Conservation (phyloP, 2,329 filamentous ascomycete genomes). For the Fusarium tupiense region DNA sequence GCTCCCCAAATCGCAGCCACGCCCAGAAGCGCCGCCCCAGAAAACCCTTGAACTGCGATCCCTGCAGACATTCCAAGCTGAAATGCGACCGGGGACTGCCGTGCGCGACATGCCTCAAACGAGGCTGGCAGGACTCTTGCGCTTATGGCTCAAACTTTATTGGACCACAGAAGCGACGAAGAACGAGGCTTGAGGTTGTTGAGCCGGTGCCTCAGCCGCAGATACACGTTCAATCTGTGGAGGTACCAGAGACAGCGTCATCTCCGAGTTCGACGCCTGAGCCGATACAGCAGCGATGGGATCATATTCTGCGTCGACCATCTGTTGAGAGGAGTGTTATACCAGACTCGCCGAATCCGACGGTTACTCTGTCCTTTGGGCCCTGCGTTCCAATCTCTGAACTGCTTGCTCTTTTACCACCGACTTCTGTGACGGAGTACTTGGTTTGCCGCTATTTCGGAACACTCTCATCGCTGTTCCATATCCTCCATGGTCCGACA, state of each 20-base stretch:
- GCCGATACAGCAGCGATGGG: constrained; percentile 17
- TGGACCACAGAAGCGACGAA: background rate
- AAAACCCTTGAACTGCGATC: constrained; percentile 19
- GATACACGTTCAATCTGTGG: background rate
- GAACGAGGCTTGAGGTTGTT: background rate
- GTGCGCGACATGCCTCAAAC: constrained; percentile 10
- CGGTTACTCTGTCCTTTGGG: background rate
- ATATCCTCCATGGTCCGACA: constrained; percentile 2
- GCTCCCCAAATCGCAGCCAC: background rate
- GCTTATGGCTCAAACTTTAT: constrained; percentile 6
- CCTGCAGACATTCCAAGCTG: constrained; percentile 16
- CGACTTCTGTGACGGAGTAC: background rate
- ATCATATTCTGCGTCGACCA: background rate
- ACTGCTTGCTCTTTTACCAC: background rate
- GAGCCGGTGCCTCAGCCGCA: background rate
- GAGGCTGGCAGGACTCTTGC: constrained; percentile 8
- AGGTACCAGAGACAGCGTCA: background rate
- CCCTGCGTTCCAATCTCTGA: background rate
- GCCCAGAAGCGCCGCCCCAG: background rate
- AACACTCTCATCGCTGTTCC: background rate
- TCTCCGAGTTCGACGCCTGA: background rate
- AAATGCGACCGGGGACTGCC: constrained; percentile 19
- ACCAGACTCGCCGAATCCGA: background rate
- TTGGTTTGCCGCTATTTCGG: background rate
- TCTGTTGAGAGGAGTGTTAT: background rate